Evolutionary conservation across 768 basidiomycete species (phyloP), one percentile per base, ranked within the genome.

Genomic region (Imleria badia): DNA sequence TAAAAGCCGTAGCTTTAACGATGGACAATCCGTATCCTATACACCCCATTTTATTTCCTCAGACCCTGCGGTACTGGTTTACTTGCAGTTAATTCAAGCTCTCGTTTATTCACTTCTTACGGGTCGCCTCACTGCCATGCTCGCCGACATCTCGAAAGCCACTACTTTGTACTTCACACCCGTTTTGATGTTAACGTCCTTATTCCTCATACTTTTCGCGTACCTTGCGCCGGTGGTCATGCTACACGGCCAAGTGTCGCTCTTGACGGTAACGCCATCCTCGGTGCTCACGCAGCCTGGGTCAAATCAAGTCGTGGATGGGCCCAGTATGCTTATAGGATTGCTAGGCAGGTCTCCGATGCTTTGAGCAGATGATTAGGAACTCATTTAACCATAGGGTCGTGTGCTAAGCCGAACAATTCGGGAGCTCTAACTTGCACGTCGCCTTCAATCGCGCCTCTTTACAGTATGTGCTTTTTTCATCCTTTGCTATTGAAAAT

Each of bases 111-210:
- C 38, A 45, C 19, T 50, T 39, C 41, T 53, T 55, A 0, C 38
- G 3, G 2, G 45, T 34, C 19, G 52, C 40, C 10, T 42, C 29
- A 19, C 29, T 13, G 47, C 34, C 44, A 92, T 91, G 90, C 83
- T 91, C 63, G 74, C 83, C 56, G 80, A 81, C 60, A 76, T 89
- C 39, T 85, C 87, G 14, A 89, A 84, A 76, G 79, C 81, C 51
- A 74, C 82, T 60, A 84, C 80, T 49, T 75, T 87, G 48, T 89
- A 85, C 65, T 76, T 91, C 48, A 78, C 87, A 2, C 86, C 87
- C 22, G 22, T 88, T 6, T 72, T 91, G 45, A 78, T 82, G 56
- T 72, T 91, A 40, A 82, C 88, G 6, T 80, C 87, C 11, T 72
- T 87, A 45, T 60, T 91, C 33, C 81, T 92, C 39, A 75, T 82